Conservation (phyloP, 1,139 yeast species). For the Debaryomyces psychrophilus region DNA sequence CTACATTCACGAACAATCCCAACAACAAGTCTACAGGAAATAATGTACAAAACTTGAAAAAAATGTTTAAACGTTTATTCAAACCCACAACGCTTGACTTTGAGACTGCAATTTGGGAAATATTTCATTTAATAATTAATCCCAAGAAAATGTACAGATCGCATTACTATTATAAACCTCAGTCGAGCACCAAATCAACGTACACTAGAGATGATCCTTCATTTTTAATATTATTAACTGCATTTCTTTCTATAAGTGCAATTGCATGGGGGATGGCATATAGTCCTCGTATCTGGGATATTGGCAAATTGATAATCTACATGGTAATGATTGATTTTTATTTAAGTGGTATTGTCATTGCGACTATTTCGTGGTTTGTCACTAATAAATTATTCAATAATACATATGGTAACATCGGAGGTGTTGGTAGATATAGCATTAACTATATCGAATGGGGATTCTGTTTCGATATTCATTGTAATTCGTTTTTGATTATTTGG, state of each 20-base stretch:
- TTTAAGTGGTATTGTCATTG: conserved; percentile 65
- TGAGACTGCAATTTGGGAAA: conserved; percentile 93
- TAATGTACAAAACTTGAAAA: conserved; percentile 22
- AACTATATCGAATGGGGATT: conserved; percentile 88
- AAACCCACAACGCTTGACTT: conserved; percentile 85
- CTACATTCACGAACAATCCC: conserved; percentile 14
- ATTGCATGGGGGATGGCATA: conserved; percentile 90
- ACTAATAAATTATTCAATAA: conserved; percentile 63
- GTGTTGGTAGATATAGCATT: conserved; percentile 32
- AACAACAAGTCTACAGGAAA: conserved; percentile 7
- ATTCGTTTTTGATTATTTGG: conserved; percentile 83
- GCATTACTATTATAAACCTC: conserved; percentile 66
- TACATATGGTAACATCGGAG: conserved; percentile 40
- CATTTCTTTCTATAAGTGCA: conserved; percentile 70
- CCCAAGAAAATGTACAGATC: conserved; percentile 85
- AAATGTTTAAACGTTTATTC: conserved; percentile 48
- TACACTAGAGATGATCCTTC: conserved; percentile 95
- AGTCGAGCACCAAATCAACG: conserved; percentile 31
- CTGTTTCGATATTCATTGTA: conserved; percentile 92
- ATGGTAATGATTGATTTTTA: conserved; percentile 88
- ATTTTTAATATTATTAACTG: conserved; percentile 70
- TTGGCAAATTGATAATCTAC: conserved; percentile 65
- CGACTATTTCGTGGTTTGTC: conserved; percentile 74
- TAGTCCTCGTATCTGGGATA: conserved; percentile 62
- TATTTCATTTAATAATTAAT: conserved; percentile 67